Evolutionary conservation across 495 filamentous ascomycete genomes (phyloP), one percentile per base, ranked within the genome.

Genomic region (Aspergillus funiculosus): DNA sequence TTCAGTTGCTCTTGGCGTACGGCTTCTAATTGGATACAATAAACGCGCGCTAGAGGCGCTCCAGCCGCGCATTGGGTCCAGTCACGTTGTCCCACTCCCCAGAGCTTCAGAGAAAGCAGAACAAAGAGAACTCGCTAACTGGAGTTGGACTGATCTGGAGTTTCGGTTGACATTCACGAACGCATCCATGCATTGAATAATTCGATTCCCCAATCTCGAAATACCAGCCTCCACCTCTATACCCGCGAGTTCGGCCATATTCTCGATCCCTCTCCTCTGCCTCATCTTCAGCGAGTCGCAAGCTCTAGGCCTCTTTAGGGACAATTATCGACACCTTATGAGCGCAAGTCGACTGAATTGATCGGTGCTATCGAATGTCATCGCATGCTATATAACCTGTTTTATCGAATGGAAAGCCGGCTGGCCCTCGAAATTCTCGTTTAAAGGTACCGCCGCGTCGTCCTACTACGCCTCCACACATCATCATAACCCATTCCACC

Each of bases 401-500:
- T 6, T 14, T 18, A 26, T 15, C 8, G n/a, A 11, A 28, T 14
- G 21, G 29, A n/a, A 35, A 35, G 6, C 24, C 14, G 15, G 1
- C n/a, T 18, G 14, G 25, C 20, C 0, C 8, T 21, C 32, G 32
- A 32, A 34, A 43, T 18, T 19, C 15, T 31, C 27, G 20, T 34
- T 30, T 10, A 43, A 48, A 54, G 52, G 52, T 54, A 54, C 20
- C 38, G 47, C 41, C 25, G 36, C 38, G 35, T 34, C 43, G 17
- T 29, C 22, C 28, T 46, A 18, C 48, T 11, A 14, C 30, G 38
- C 36, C 26, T n/a, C 17, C 37, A 38, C 15, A 5, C 39, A 45
- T 36, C 32, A 30, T 49, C 20, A 28, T 30, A n/a, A n/a, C n/a
- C 18, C 29, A 20, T 44, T 29, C 36, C 39, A 51, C 17, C 43